These are phyloP conservation scores for Termitomyces sp. DNA, from an alignment of 768 basidiomycete genomes.

Conservation along the genomic window DNA sequence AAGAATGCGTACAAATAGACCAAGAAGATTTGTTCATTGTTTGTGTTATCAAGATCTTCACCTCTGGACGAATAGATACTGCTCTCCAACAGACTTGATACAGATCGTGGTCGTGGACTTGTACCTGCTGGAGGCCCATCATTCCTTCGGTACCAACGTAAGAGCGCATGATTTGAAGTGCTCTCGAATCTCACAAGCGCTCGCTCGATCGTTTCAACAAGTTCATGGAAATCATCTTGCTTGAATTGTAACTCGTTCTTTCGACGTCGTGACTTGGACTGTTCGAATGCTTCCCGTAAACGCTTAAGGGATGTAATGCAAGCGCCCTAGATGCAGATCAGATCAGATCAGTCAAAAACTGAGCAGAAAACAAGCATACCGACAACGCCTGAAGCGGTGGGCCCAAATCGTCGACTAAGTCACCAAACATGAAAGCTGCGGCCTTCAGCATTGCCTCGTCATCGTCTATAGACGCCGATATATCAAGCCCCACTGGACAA, in stretches of 20 bases:
- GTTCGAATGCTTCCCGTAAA: constrained; percentile 62
- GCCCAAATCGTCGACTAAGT: constrained; percentile 73
- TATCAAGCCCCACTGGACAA: constrained; percentile 6
- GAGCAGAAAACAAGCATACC: constrained; percentile 33
- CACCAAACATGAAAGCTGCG: constrained; percentile 71
- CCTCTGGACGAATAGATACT: constrained; percentile 12
- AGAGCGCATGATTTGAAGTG: constrained; percentile 78
- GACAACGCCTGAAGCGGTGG: constrained; percentile 71
- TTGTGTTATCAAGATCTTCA: constrained; percentile 30
- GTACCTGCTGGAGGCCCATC: constrained; percentile 21
- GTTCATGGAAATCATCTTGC: constrained; percentile 56
- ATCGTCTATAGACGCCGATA: constrained; percentile 14
- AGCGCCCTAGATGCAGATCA: constrained; percentile 36
- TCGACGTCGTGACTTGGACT: constrained; percentile 27
- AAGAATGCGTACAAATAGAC: constrained; percentile 79
- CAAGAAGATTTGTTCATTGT: constrained; percentile 83
- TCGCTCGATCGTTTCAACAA: constrained; percentile 61
- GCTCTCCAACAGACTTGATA: constrained; percentile 12
- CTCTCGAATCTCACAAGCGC: constrained; percentile 73
- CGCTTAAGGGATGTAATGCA: constrained; percentile 56
- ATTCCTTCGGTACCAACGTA: constrained; percentile 64
- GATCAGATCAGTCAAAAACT: not conserved
- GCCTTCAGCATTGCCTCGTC: constrained; percentile 45
- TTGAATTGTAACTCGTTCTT: constrained; percentile 28
- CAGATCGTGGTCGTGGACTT: constrained; percentile 16